phyloP scores from a whole-genome alignment of 2,329 filamentous ascomycete species.

The Neopestalotiopsis sp. region DNA sequence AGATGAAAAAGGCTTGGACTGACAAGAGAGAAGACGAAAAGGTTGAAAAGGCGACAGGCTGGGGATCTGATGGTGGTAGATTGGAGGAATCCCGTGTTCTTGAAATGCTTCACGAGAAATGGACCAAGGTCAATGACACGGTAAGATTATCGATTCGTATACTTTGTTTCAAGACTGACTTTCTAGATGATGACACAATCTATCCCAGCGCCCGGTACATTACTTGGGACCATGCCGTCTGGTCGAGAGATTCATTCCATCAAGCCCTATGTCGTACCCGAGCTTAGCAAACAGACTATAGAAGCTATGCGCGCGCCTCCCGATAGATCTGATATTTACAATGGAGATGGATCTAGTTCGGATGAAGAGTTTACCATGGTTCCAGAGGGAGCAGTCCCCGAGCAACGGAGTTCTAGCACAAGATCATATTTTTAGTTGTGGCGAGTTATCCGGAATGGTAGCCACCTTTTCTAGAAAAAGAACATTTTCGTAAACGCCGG shows the following conservation, averaged over 20 bases:
- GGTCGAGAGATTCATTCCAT: constrained; percentile 84
- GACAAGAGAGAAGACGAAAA: constrained; percentile 82
- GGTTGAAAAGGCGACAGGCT: constrained; percentile 73
- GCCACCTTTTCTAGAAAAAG: neutral
- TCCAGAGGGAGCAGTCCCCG: constrained; percentile 33
- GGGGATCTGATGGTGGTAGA: constrained; percentile 85
- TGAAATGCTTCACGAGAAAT: constrained; percentile 86
- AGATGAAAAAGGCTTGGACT: constrained; percentile 69
- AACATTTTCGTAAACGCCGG: neutral
- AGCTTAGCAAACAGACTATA: constrained; percentile 69
- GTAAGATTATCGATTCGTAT: constrained; percentile 49
- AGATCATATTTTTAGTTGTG: constrained; percentile 37
- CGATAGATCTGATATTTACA: constrained; percentile 50
- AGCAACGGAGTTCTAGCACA: constrained; percentile 33
- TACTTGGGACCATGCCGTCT: constrained; percentile 82
- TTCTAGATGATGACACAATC: constrained; percentile 77
- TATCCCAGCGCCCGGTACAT: constrained; percentile 73
- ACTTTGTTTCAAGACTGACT: constrained; percentile 15
- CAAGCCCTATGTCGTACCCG: constrained; percentile 70
- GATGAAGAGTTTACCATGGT: constrained; percentile 44
- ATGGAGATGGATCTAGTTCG: constrained; percentile 45
- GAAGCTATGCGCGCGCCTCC: constrained; percentile 64
- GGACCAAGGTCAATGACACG: constrained; percentile 92
- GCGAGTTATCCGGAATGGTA: neutral
- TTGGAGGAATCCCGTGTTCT: constrained; percentile 85